These are phyloP conservation scores for Xerocomellus chrysenteron DNA, from an alignment of 768 basidiomycete genomes.

Conservation along the genomic window DNA sequence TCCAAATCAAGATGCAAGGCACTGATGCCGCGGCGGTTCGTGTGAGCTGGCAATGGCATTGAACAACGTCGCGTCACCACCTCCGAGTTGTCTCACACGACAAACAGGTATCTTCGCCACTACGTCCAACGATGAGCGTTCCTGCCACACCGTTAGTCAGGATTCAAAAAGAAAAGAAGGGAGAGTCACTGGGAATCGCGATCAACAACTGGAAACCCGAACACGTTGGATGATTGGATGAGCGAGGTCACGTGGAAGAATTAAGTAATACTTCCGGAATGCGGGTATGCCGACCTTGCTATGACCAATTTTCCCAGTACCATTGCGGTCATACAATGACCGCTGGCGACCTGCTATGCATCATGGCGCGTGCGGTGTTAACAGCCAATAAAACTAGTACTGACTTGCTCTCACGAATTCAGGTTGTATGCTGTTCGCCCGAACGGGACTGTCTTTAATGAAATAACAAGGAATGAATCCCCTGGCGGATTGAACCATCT, in stretches of 20 bases:
- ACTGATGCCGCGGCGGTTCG: slow-evolving; percentile 10
- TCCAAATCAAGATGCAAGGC: slow-evolving; percentile 5
- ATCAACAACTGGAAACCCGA: not conserved
- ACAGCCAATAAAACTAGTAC: too few relatives aligned
- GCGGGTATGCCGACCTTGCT: too few relatives aligned
- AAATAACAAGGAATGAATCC: too few relatives aligned
- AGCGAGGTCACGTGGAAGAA: not conserved
- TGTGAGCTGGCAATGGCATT: slow-evolving; percentile 15
- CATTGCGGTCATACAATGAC: not conserved
- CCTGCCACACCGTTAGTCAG: not conserved
- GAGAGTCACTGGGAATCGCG: not conserved
- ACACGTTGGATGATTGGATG: slow-evolving; percentile 2
- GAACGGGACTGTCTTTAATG: too few relatives aligned
- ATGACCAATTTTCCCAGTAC: not conserved
- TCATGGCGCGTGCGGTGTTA: not conserved
- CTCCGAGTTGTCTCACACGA: not conserved
- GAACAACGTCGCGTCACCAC: slow-evolving; percentile 1
- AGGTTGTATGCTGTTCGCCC: too few relatives aligned
- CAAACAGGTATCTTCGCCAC: not conserved
- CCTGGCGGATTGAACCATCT: too few relatives aligned
- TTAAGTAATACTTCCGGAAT: too few relatives aligned
- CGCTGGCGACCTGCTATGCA: not conserved
- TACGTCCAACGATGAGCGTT: not conserved
- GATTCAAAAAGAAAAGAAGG: not conserved
- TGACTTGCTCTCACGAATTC: too few relatives aligned